Conservation (phyloP, 768 basidiomycete genomes). For the Lepiota brunneoincarnata region DNA sequence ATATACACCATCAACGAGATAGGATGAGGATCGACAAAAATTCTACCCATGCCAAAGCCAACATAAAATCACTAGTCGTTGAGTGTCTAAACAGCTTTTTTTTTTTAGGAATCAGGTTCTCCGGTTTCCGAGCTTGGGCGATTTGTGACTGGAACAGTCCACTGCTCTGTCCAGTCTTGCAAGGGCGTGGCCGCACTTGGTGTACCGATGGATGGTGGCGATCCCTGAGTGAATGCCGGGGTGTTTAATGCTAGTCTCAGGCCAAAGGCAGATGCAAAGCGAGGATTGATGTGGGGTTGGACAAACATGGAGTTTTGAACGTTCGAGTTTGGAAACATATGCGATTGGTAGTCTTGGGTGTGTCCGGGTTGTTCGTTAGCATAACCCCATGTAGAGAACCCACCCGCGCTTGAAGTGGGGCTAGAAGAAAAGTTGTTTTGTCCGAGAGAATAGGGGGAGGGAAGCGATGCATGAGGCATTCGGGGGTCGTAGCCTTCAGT, state of each 20-base stretch:
- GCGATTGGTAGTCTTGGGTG: slow-evolving; percentile 2
- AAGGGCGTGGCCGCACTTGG: slow-evolving; percentile 1
- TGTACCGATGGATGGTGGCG: slow-evolving; percentile 9
- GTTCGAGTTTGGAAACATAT: slow-evolving; percentile 3
- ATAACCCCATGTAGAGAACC: slow-evolving; percentile 5
- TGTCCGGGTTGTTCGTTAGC: neutral
- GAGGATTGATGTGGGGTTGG: slow-evolving; percentile 85
- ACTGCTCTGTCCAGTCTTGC: slow-evolving; percentile 35
- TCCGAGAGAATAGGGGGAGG: neutral
- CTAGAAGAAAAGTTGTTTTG: neutral
- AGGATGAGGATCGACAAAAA: neutral
- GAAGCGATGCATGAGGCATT: neutral
- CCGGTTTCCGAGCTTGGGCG: slow-evolving; percentile 20
- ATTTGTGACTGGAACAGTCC: slow-evolving; percentile 30
- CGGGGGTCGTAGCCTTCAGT: slow-evolving; percentile 11
- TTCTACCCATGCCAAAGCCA: neutral
- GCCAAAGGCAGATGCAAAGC: slow-evolving; percentile 69
- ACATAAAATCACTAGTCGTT: too few relatives aligned
- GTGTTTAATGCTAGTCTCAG: slow-evolving; percentile 21
- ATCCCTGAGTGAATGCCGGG: neutral
- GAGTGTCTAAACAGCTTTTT: neutral
- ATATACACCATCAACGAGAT: neutral
- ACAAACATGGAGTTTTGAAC: slow-evolving; percentile 28
- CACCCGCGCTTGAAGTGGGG: neutral
- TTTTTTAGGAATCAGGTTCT: slow-evolving; percentile 11